Base-by-base conservation (phyloP, 139 green algal species). In the Yamagishiella unicocca region DNA sequence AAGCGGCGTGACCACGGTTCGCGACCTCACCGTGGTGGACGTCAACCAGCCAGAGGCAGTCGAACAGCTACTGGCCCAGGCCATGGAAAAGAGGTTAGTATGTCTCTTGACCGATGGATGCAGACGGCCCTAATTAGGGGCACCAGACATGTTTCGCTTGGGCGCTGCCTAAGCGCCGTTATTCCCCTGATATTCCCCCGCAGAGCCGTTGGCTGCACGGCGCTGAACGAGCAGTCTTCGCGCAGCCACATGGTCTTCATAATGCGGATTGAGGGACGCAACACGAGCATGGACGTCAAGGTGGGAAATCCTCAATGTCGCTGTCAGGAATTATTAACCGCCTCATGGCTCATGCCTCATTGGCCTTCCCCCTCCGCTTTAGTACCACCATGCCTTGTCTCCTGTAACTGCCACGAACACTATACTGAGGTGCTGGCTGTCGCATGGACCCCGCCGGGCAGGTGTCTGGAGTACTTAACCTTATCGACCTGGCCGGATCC, bases 151-250 rank as follows among this genome's bases (percentile, higher is more conserved):
- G n/a, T n/a, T n/a, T n/a, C n/a, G n/a, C n/a, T n/a, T n/a, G n/a
- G n/a, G n/a, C n/a, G n/a, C n/a, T n/a, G n/a, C n/a, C n/a, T n/a
- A n/a, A n/a, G n/a, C n/a, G n/a, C n/a, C n/a, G n/a, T n/a, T n/a
- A n/a, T n/a, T n/a, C n/a, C n/a, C n/a, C n/a, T n/a, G n/a, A n/a
- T n/a, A n/a, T n/a, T n/a, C n/a, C n/a, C n/a, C n/a, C 29, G n/a
- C 82, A 87, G 82, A 33, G 54, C 88, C 14, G 94, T 97, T 9
- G 96, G 95, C 27, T 95, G 94, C 89, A 99, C 97, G 17, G 89
- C 91, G 31, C 97, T 99, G 84, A 99, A 99, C 90, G 95, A 97
- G 91, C 94, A 97, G 79, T 97, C 93, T n/a, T 96, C 91, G 24
- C 93, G 96, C 66, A 95, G 88, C 35, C 96, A 98, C 90, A 92